Conservation (phyloP, 345 rosid genomes). For the Turritis glabra region DNA sequence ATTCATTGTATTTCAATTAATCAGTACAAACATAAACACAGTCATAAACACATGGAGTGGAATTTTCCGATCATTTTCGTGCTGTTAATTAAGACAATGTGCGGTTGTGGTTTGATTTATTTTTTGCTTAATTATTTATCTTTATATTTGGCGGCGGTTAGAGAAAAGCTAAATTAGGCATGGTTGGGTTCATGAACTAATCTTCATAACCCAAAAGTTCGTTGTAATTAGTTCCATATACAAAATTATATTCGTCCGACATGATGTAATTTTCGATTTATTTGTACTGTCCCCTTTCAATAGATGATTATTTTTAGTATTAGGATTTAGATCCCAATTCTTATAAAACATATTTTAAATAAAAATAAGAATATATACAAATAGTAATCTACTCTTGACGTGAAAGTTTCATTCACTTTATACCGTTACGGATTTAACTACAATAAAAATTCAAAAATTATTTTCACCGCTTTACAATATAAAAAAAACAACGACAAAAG, state of each 20-base stretch:
- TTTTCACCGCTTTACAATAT: neutral
- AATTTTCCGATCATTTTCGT: conserved; percentile 39
- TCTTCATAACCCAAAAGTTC: conserved; percentile 23
- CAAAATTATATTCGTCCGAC: conserved; percentile 31
- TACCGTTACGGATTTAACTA: no score
- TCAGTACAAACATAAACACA: conserved; percentile 24
- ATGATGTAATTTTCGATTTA: conserved; percentile 1
- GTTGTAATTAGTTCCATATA: conserved; percentile 26
- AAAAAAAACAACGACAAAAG: neutral
- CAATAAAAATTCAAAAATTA: no score
- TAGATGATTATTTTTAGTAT: neutral
- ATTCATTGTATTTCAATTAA: conserved; percentile 13
- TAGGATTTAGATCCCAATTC: neutral
- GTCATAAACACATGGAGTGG: conserved; percentile 34
- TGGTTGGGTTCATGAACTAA: conserved; percentile 40
- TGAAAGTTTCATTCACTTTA: no score
- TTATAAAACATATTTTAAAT: neutral
- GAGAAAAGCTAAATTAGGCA: conserved; percentile 33
- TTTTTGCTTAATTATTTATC: neutral
- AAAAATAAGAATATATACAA: neutral
- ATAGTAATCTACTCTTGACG: neutral
- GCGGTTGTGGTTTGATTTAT: conserved; percentile 15
- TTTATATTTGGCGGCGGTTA: conserved; percentile 38
- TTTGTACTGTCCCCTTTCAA: conserved; percentile 16
- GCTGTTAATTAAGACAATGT: conserved; percentile 15